Percentiles rank a stretch among this genome's conserved stretches.
Evolutionary conservation across 805 yeast species (phyloP).

Genomic region (Hanseniaspora jakobsenii): DNA sequence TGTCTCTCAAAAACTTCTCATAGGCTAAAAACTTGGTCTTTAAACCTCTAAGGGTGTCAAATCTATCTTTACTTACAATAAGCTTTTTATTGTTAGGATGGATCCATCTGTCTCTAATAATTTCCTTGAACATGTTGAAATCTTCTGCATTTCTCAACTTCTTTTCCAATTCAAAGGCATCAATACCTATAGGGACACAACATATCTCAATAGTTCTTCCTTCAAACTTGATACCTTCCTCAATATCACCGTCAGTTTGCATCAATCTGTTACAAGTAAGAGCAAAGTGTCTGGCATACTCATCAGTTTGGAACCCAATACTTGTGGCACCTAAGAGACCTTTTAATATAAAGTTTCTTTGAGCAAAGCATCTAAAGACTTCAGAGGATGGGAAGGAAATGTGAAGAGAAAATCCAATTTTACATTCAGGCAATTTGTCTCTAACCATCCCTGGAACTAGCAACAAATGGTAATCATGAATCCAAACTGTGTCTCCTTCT

Average conservation of each 20-base stretch:
- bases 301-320: slow-evolving; percentile 81
- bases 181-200: slow-evolving; percentile 68
- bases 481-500: slow-evolving; percentile 73
- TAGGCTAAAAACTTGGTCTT: slow-evolving; percentile 79
- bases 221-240: slow-evolving; percentile 45
- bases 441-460: slow-evolving; percentile 79
- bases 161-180: slow-evolving; percentile 43
- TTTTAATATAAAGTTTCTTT: slow-evolving; percentile 57
- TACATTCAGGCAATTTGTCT: slow-evolving; percentile 60
- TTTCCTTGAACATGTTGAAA: slow-evolving; percentile 52
- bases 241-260: slow-evolving; percentile 65
- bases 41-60: slow-evolving; percentile 78
- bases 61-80: slow-evolving; percentile 78
- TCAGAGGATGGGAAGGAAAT: slow-evolving; percentile 93
- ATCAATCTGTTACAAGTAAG: slow-evolving; percentile 80
- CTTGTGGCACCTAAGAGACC: slow-evolving; percentile 87
- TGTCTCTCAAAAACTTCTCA: slow-evolving; percentile 56
- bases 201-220: slow-evolving; percentile 47
- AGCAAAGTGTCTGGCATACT: slow-evolving; percentile 83
- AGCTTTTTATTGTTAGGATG: slow-evolving; percentile 27
- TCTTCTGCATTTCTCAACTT: slow-evolving; percentile 34
- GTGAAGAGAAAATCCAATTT: slow-evolving; percentile 84
- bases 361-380: slow-evolving; percentile 87
- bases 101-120: slow-evolving; percentile 71
- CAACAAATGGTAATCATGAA: slow-evolving; percentile 86